These are phyloP conservation scores for Fusarium sp. DNA, from an alignment of 2,329 filamentous ascomycete genomes.

Conservation along the genomic window DNA sequence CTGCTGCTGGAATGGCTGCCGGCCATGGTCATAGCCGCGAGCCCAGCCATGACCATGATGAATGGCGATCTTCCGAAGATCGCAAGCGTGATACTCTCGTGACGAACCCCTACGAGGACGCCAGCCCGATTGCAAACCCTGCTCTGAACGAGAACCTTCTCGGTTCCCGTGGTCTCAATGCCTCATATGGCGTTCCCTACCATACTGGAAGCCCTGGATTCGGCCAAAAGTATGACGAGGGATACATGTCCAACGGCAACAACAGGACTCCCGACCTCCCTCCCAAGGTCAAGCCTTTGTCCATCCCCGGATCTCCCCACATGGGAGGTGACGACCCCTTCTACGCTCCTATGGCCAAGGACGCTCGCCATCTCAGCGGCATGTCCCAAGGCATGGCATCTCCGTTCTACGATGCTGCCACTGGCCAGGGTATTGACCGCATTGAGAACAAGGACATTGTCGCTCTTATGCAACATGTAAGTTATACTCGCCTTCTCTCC, in stretches of 20 bases:
- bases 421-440: conserved; percentile 83
- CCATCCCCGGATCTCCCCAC: conserved; percentile 61
- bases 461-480: conserved; percentile 92
- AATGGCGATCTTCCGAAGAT: conserved; percentile 69
- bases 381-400: conserved; percentile 92
- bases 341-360: conserved; percentile 57
- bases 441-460: conserved; percentile 98
- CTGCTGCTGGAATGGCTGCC: conserved; percentile 56
- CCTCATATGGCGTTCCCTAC: conserved; percentile 55
- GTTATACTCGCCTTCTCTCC: conserved; percentile 43
- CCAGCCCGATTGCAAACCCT: conserved; percentile 67
- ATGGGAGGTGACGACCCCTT: conserved; percentile 70
- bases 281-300: conserved; percentile 63
- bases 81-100: conserved; percentile 70
- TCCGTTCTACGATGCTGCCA: conserved; percentile 88
- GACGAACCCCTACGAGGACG: conserved; percentile 72
- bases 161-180: conserved; percentile 49
- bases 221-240: conserved; percentile 76
- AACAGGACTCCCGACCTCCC: conserved; percentile 63
- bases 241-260: conserved; percentile 81
- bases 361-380: conserved; percentile 76
- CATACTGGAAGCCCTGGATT: conserved; percentile 64
- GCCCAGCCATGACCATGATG: conserved; percentile 65
- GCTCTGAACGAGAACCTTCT: conserved; percentile 61
- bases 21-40: conserved; percentile 58